Percentiles rank a stretch among this genome's conserved stretches.
These are phyloP conservation scores for Apophysomyces elegans DNA, from an alignment of 371 early-diverging fungal species.

Conservation along the genomic window DNA sequence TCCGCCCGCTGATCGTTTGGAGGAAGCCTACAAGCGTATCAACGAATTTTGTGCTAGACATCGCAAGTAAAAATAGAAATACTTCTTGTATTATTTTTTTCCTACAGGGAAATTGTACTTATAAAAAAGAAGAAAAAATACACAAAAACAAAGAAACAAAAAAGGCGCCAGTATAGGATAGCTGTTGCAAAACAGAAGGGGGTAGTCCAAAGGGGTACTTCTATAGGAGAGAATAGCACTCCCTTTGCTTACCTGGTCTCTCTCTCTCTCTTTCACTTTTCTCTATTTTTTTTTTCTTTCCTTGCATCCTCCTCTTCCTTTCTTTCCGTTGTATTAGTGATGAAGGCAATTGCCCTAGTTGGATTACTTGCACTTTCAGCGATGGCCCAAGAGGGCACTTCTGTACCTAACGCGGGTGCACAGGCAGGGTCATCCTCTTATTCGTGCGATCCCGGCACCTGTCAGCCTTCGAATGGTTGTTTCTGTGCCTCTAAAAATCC, in stretches of 20 bases:
- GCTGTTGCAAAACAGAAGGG: conserved; percentile 1
- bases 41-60: conserved; percentile 82
- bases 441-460: conserved; percentile 62
- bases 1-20: conserved; percentile 73
- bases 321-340: conserved; percentile 17
- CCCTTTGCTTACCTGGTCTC: conserved; percentile 6
- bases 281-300: conserved; percentile 10
- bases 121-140: neutral
- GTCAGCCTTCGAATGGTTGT: conserved; percentile 63
- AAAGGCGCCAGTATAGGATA: neutral
- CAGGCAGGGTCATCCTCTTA: conserved; percentile 24
- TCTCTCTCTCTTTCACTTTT: conserved; percentile 2
- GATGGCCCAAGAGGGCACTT: conserved; percentile 44
- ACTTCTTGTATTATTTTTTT: neutral
- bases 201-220: conserved; percentile 1
- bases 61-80: conserved; percentile 25
- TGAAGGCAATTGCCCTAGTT: neutral
- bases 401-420: conserved; percentile 23
- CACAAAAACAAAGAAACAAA: neutral
- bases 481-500: conserved; percentile 65
- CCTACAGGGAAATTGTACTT: neutral
- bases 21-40: conserved; percentile 80
- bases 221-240: conserved; percentile 11
- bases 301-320: neutral
- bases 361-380: conserved; percentile 18